Base-by-base conservation (phyloP, 495 filamentous ascomycete genomes). In the Margaritispora aquatica region DNA sequence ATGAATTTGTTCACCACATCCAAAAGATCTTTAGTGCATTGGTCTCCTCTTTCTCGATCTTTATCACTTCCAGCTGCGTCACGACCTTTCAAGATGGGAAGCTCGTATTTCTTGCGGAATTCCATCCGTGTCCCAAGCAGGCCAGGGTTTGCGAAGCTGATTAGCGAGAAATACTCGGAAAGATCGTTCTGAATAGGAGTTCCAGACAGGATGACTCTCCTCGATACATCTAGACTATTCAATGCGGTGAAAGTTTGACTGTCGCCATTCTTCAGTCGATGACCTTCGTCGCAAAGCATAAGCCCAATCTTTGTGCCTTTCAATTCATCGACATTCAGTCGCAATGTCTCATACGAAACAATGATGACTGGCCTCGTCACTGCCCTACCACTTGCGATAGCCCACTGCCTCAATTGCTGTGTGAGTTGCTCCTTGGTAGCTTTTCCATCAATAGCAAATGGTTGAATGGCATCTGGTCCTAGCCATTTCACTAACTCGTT, bases 111-210 rank as follows among this genome's bases (percentile, higher is more conserved):
- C 67, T 99, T 99, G 57, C 95, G 88, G 68, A 99, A 99, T 36
- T 99, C 94, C 36, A 84, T 80, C 17, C 92, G 84, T 3, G 88
- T 92, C 2, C 94, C 94, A 27, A 99, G 84, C 7, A 96, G 79
- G 63, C 89, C 89, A 1, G 94, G 94, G 63, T 99, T 99, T 26
- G 95, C 94, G 70, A 99, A 99, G 70, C 93, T 94, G 55, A 97
- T 86, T 9, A 99, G 82, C 11, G 94, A 83, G 70, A 97, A 99
- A 69, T 99, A 99, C 69, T 99, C 94, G 0, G 93, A 93, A 24
- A 99, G 75, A 69, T 99, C 95, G 64, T 98, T 99, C 60, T 98
- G 94, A 61, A 99, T 97, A 0, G 94, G 94, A 1, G 94, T 99
- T 60, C 94, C 94, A 1, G 94, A 97, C 15, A 99, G 78, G 62